Evolutionary conservation across 192 early-diverging fungal genomes (phyloP).

Genomic region (Linderina pennispora): DNA sequence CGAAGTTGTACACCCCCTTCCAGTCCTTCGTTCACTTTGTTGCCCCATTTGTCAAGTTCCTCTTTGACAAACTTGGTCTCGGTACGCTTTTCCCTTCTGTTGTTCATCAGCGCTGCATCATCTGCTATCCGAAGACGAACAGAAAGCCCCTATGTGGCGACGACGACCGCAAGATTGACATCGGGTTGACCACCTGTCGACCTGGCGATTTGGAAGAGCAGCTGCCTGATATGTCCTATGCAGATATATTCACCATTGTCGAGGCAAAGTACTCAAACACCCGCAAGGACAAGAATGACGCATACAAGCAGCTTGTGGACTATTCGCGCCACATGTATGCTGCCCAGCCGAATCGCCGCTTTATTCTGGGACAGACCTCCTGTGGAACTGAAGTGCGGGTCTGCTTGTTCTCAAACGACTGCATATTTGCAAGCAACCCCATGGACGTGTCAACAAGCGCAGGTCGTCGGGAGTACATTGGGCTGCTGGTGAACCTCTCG

Average conservation of each 20-base stretch:
- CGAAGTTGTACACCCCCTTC: no score
- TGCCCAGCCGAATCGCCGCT: slow-evolving; percentile 4
- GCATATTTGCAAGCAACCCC: no score
- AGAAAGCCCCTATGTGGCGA: no score
- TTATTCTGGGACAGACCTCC: slow-evolving; percentile 2
- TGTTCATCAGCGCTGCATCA: no score
- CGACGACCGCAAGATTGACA: no score
- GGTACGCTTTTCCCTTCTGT: no score
- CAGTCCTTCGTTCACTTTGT: no score
- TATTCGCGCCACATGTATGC: slow-evolving; percentile 3
- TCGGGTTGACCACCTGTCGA: no score
- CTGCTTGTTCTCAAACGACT: slow-evolving; percentile 4
- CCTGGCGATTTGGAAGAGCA: no score
- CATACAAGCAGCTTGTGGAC: slow-evolving; percentile 1
- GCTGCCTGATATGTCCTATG: not conserved
- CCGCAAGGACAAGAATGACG: not conserved
- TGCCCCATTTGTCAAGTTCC: no score
- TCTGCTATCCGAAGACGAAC: no score
- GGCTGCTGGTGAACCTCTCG: not conserved
- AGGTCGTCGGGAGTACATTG: not conserved
- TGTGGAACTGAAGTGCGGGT: not conserved
- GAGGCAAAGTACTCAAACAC: not conserved
- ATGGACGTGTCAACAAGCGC: not conserved
- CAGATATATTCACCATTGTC: not conserved
- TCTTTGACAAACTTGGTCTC: no score